Percentiles rank a stretch among this genome's conserved stretches.
Evolutionary conservation across 257 asterid genomes (phyloP).

Genomic region (Ligustrum vulgare): DNA sequence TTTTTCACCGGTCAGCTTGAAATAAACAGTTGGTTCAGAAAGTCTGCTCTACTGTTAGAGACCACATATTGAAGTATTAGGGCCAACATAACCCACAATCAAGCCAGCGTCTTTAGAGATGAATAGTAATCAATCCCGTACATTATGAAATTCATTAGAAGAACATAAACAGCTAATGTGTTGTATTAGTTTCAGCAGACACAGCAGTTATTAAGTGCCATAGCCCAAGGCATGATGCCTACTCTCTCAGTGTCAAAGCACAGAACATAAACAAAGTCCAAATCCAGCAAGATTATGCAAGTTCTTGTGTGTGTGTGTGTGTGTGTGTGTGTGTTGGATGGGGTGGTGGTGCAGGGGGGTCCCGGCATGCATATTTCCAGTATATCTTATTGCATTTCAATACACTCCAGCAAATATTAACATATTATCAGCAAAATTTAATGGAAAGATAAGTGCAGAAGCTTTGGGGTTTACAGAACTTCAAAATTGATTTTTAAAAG

Average conservation of each 20-base stretch:
- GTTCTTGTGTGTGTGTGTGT: no score
- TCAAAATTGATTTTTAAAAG: not conserved
- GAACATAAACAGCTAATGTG: not conserved
- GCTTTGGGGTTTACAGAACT: not conserved
- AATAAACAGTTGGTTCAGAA: not conserved
- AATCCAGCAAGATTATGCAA: not conserved
- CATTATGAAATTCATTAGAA: not conserved
- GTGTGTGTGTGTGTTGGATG: no score
- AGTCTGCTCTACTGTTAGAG: not conserved
- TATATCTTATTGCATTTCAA: no score
- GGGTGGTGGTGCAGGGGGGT: no score
- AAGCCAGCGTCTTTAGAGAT: not conserved
- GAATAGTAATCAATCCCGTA: not conserved
- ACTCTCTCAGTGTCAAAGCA: not conserved
- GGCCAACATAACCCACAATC: not conserved
- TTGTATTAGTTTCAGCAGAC: not conserved
- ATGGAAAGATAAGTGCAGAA: not conserved
- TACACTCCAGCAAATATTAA: not conserved
- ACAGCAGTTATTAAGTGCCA: not conserved
- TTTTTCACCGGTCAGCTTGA: not conserved
- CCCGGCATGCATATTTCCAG: no score
- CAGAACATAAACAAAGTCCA: not conserved
- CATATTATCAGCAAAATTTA: not conserved
- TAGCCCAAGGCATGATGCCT: not conserved
- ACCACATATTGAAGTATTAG: not conserved